Evolutionary conservation across 2,329 filamentous ascomycete genomes (phyloP).

Genomic region (Fusarium cicatricum): DNA sequence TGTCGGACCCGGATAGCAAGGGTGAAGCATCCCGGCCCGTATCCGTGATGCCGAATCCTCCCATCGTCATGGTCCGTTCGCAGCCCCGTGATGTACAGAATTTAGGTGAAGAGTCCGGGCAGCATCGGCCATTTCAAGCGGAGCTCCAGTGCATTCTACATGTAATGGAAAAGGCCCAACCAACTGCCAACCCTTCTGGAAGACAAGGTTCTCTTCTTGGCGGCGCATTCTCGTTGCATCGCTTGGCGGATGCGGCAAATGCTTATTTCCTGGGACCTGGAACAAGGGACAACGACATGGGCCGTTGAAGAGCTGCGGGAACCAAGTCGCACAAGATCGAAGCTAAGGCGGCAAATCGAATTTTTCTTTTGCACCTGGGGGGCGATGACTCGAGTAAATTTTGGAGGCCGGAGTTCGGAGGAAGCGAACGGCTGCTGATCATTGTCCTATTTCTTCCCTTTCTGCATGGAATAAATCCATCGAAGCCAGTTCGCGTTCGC

Average conservation of each 20-base stretch:
- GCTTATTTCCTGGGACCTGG: slow-evolving; percentile 24
- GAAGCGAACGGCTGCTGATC: neutral
- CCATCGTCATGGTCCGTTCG: slow-evolving; percentile 1
- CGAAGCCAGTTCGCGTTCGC: slow-evolving; percentile 4
- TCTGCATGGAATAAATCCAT: slow-evolving; percentile 33
- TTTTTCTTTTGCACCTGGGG: too few relatives aligned
- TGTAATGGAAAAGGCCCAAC: slow-evolving; percentile 2
- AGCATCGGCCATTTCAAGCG: slow-evolving; percentile 13
- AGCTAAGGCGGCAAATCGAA: slow-evolving; percentile 3
- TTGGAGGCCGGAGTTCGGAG: too few relatives aligned
- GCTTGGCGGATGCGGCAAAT: slow-evolving; percentile 6
- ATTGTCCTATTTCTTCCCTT: too few relatives aligned
- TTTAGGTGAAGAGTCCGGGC: neutral
- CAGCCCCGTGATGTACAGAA: slow-evolving; percentile 1
- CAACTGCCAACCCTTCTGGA: neutral
- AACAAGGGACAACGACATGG: neutral
- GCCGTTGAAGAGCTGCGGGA: neutral
- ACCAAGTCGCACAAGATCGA: slow-evolving; percentile 6
- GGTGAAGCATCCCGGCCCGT: slow-evolving; percentile 1
- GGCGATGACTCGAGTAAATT: too few relatives aligned
- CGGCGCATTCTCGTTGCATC: neutral
- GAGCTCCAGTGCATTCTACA: slow-evolving; percentile 28
- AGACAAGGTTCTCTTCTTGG: slow-evolving; percentile 28
- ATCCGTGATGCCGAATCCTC: neutral
- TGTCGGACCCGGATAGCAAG: neutral